These are phyloP conservation scores for Ogataea wickerhamii DNA, from an alignment of 805 yeast genomes.

Conservation along the genomic window DNA sequence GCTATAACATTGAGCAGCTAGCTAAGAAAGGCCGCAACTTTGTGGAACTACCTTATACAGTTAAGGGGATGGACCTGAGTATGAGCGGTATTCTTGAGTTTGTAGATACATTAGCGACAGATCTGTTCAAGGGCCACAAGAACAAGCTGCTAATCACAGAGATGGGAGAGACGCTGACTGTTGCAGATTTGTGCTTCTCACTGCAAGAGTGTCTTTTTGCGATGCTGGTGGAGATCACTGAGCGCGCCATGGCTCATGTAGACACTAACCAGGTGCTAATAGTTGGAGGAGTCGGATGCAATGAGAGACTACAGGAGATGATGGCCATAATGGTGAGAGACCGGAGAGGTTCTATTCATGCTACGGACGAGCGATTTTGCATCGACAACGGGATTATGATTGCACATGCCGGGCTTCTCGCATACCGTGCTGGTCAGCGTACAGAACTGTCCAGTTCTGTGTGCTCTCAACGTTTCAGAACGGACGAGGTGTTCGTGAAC, in stretches of 20 bases:
- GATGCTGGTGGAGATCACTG: slow-evolving; percentile 97
- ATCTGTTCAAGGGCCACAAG: slow-evolving; percentile 49
- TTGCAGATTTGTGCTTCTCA: slow-evolving; percentile 88
- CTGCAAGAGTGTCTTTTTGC: slow-evolving; percentile 90
- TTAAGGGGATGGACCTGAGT: slow-evolving; percentile 96
- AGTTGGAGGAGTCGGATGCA: slow-evolving; percentile 99
- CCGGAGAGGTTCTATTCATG: slow-evolving; percentile 82
- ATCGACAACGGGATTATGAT: slow-evolving; percentile 99
- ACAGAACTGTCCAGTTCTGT: slow-evolving; percentile 63
- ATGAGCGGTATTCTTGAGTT: slow-evolving; percentile 93
- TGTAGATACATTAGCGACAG: slow-evolving; percentile 77
- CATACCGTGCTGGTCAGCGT: slow-evolving; percentile 72
- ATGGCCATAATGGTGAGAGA: slow-evolving; percentile 93
- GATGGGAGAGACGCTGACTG: slow-evolving; percentile 54
- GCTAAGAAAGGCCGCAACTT: slow-evolving; percentile 67
- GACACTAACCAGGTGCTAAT: slow-evolving; percentile 83
- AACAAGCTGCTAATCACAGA: slow-evolving; percentile 39
- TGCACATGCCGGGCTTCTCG: slow-evolving; percentile 93
- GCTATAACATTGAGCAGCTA: slow-evolving; percentile 92
- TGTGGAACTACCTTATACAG: slow-evolving; percentile 88
- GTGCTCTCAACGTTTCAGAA: slow-evolving; percentile 90
- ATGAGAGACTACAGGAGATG: slow-evolving; percentile 88
- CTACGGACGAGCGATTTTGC: slow-evolving; percentile 96
- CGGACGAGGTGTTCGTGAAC: slow-evolving; percentile 85
- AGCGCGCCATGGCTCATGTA: slow-evolving; percentile 98